These are phyloP conservation scores for Talaromyces sp. DNA, from an alignment of 2,329 filamentous ascomycete species.

Conservation along the genomic window DNA sequence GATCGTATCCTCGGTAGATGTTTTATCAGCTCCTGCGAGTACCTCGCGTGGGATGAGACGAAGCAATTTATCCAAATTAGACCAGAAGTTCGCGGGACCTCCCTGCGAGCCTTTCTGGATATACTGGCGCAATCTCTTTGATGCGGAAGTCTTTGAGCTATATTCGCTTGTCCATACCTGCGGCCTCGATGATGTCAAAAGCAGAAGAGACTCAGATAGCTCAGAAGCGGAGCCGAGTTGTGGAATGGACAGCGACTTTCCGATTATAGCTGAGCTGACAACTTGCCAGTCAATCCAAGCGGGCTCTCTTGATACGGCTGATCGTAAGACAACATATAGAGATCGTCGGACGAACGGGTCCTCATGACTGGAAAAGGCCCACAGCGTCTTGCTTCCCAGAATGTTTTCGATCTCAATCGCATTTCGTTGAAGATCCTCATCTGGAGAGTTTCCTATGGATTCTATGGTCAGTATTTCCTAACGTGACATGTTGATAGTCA, in stretches of 20 bases:
- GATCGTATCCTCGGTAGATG: slow-evolving; percentile 24
- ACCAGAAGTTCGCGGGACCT: slow-evolving; percentile 74
- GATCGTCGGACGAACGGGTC: slow-evolving; percentile 62
- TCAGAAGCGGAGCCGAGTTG: slow-evolving; percentile 76
- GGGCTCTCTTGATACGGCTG: slow-evolving; percentile 52
- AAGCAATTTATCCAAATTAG: slow-evolving; percentile 65
- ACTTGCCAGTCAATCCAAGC: slow-evolving; percentile 62
- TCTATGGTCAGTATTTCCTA: not conserved
- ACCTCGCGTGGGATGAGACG: slow-evolving; percentile 57
- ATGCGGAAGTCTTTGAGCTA: slow-evolving; percentile 58
- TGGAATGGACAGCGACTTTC: slow-evolving; percentile 70
- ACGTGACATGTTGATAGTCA: not conserved
- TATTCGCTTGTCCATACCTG: slow-evolving; percentile 73
- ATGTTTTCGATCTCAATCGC: slow-evolving; percentile 66
- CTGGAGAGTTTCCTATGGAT: slow-evolving; percentile 35
- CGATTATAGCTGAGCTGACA: slow-evolving; percentile 70
- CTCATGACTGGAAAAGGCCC: slow-evolving; percentile 60
- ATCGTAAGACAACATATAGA: slow-evolving; percentile 59
- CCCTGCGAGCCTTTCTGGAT: slow-evolving; percentile 82
- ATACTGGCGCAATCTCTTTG: slow-evolving; percentile 67
- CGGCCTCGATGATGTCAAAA: slow-evolving; percentile 66
- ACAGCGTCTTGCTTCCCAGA: slow-evolving; percentile 64
- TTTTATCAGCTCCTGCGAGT: slow-evolving; percentile 32
- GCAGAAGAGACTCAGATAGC: slow-evolving; percentile 67
- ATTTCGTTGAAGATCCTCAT: slow-evolving; percentile 61